Base-by-base conservation (phyloP, 2,329 filamentous ascomycete species). In the Ascochyta clinopodiicola region DNA sequence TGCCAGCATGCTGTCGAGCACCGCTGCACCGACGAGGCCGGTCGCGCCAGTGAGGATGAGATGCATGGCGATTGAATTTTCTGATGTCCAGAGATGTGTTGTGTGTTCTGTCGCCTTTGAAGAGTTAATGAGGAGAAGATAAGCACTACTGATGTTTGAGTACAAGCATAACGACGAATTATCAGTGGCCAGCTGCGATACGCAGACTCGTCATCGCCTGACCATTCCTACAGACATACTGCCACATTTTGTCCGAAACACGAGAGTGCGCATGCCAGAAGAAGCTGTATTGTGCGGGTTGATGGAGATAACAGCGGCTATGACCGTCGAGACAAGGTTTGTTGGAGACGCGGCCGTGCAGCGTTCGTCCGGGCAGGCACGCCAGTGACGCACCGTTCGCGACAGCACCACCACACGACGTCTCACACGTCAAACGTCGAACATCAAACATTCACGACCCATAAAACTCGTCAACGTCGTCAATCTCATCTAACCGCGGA, bases 31-130 rank as follows among this genome's bases (percentile, higher is more conserved):
- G 15, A 76, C 69, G 17, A 76, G 70, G 35, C 78, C 78, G 6
- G 78, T 80, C 15, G 78, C 78, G 42, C 78, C 77, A 2, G 77
- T 79, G 44, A 79, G 72, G 22, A 80, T 78, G 54, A 80, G 70
- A 66, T 79, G 78, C 68, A 75, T 74, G 17, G 49, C 47, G n/a
- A n/a, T n/a, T 13, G n/a, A 17, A 17, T 17, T 17, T 17, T 10
- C 9, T 2, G 27, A 2, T 21, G 15, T 13, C 24, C n/a, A 13
- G 15, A 15, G 1, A 19, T 13, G 13, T 22, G 13, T 24, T 17
- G 19, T 27, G 9, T 37, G 24, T 31, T 27, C 17, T 35, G 45
- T 38, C 45, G 40, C 42, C 37, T 56, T 40, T 34, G 2, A 17
- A 38, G 13, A 46, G 36, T 32, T 13, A 22, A 8, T 9, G 44